Evolutionary conservation across 2,329 filamentous ascomycete genomes (phyloP).

Genomic region (Thielaviopsis punctulata): DNA sequence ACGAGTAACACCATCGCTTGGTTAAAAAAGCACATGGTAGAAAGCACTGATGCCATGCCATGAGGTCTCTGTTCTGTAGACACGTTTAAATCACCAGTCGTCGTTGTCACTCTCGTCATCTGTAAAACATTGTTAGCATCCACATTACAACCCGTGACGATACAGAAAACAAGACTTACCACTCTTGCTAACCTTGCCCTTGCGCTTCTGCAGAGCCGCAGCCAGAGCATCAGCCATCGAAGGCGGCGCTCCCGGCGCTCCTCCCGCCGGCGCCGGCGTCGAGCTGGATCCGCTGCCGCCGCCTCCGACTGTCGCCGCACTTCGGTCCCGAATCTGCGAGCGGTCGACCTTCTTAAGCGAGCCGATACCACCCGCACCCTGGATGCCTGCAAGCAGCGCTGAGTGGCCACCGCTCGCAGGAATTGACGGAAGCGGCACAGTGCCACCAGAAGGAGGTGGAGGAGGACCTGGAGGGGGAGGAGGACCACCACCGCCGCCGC

Average conservation of each 20-base stretch:
- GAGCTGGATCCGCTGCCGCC: conserved; percentile 28
- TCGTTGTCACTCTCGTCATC: conserved; percentile 66
- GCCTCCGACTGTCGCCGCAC: conserved; percentile 41
- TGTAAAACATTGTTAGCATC: conserved; percentile 19
- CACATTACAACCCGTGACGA: not conserved
- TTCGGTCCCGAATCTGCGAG: conserved; percentile 53
- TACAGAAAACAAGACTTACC: conserved; percentile 44
- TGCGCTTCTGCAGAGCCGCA: conserved; percentile 61
- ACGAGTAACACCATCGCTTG: no score
- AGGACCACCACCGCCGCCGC: conserved; percentile 19
- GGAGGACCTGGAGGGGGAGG: conserved; percentile 25
- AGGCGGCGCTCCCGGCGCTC: conserved; percentile 36
- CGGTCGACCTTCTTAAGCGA: conserved; percentile 62
- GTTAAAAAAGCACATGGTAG: no score
- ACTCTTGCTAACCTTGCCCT: conserved; percentile 86
- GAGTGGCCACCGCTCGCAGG: conserved; percentile 31
- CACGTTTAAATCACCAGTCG: conserved; percentile 37
- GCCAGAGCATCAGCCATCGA: conserved; percentile 72
- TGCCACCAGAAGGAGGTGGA: conserved; percentile 39
- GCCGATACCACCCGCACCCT: conserved; percentile 47
- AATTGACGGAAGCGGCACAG: conserved; percentile 38
- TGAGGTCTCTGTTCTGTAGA: not conserved
- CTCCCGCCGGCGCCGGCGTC: conserved; percentile 33
- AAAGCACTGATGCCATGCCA: not conserved
- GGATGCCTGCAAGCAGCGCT: conserved; percentile 55